Evolutionary conservation across 2,329 filamentous ascomycete genomes (phyloP).

Genomic region (Apiospora saccharicola): DNA sequence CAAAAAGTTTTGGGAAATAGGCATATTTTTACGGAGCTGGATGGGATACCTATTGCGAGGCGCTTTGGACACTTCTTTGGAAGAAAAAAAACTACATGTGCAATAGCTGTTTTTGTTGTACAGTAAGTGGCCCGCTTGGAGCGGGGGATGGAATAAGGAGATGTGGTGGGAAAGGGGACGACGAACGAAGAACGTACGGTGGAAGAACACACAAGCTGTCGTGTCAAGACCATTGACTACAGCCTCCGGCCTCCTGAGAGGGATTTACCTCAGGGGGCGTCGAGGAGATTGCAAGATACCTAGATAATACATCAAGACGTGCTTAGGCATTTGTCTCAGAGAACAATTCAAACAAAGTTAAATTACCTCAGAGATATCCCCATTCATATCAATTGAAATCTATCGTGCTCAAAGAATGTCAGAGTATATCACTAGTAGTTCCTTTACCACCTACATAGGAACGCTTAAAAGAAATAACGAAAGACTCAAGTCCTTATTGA

Average conservation of each 20-base stretch:
- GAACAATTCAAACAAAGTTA: slow-evolving; percentile 19
- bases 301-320: background rate
- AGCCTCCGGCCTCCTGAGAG: slow-evolving; percentile 22
- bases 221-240: slow-evolving; percentile 3
- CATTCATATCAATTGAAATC: background rate
- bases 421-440: background rate
- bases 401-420: background rate
- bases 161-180: slow-evolving; percentile 4
- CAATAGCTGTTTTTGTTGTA: slow-evolving; percentile 14
- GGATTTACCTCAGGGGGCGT: slow-evolving; percentile 10
- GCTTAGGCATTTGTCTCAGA: background rate
- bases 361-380: background rate
- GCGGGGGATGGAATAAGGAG: background rate
- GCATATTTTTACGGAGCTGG: slow-evolving; percentile 9
- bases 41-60: slow-evolving; percentile 19
- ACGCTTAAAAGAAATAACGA: too few relatives aligned
- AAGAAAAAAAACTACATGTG: background rate
- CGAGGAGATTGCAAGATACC: slow-evolving; percentile 19
- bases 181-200: background rate
- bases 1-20: slow-evolving; percentile 16
- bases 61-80: background rate
- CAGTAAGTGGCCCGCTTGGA: background rate
- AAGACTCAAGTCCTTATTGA: too few relatives aligned
- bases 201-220: slow-evolving; percentile 11
- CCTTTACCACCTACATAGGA: background rate